A percentile compares a stretch with the other conserved stretches of the same genome.
Conservation (phyloP, 805 yeast species). For the Cyberlindnera euphorbiiphila region DNA sequence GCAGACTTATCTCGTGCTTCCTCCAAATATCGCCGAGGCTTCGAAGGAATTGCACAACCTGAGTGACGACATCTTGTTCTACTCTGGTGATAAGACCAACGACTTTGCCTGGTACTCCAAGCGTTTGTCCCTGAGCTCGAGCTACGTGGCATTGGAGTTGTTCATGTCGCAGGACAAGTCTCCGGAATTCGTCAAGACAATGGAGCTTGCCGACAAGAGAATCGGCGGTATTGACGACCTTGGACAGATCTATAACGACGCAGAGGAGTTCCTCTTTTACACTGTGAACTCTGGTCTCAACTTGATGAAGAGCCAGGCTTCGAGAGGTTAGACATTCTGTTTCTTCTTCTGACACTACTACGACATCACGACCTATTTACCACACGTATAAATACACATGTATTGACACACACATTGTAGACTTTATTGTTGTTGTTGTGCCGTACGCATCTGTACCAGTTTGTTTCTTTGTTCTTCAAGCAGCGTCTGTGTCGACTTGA, state of each 20-base stretch:
- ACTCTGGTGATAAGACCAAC: conserved; percentile 72
- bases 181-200: conserved; percentile 49
- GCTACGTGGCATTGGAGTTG: conserved; percentile 72
- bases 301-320: conserved; percentile 64
- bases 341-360: not conserved
- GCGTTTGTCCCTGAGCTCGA: conserved; percentile 62
- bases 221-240: conserved; percentile 47
- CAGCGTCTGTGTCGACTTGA: conserved; percentile 49
- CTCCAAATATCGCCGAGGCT: conserved; percentile 55
- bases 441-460: conserved; percentile 43
- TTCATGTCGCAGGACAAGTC: conserved; percentile 78
- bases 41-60: conserved; percentile 67
- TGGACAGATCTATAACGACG: conserved; percentile 58
- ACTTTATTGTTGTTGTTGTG: conserved; percentile 9
- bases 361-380: conserved; percentile 1
- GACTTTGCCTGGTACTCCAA: conserved; percentile 95
- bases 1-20: conserved; percentile 59
- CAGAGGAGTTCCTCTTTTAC: conserved; percentile 75
- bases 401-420: not conserved
- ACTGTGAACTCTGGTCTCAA: conserved; percentile 56
- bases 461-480: conserved; percentile 59
- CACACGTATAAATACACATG: not conserved
- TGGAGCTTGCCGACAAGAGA: conserved; percentile 58
- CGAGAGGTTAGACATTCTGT: conserved; percentile 46
- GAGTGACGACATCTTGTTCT: conserved; percentile 78